phyloP scores from a whole-genome alignment of 441 rosid genomes.

The Erodium trifolium region DNA sequence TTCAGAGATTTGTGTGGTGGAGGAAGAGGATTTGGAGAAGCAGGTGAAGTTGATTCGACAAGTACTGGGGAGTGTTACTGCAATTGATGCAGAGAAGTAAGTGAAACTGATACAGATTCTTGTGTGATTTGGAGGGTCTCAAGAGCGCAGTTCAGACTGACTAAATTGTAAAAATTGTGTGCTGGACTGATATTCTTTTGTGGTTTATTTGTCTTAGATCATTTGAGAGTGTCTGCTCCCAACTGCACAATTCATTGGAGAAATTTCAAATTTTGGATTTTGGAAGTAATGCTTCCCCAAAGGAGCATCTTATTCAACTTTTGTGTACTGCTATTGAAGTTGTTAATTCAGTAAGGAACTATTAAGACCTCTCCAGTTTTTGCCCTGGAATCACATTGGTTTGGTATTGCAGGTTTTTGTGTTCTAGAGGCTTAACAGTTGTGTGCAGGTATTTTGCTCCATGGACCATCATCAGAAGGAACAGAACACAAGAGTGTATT shows the following conservation, averaged over 20 bases:
- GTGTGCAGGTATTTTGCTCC: conserved; percentile 60
- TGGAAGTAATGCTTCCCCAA: conserved; percentile 31
- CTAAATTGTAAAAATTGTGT: neutral
- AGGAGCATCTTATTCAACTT: conserved; percentile 40
- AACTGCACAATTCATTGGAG: conserved; percentile 50
- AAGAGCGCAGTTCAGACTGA: too few relatives aligned
- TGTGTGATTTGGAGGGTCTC: neutral
- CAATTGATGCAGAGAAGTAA: conserved; percentile 60
- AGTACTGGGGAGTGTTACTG: conserved; percentile 49
- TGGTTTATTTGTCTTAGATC: conserved; percentile 45
- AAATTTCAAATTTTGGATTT: conserved; percentile 41
- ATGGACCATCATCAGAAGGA: conserved; percentile 43
- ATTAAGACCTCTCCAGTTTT: neutral
- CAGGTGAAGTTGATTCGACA: conserved; percentile 33
- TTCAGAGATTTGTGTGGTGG: conserved; percentile 13
- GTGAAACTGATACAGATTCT: conserved; percentile 21
- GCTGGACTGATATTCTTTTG: conserved; percentile 14
- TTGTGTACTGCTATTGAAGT: conserved; percentile 46
- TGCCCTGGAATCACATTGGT: neutral
- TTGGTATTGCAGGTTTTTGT: neutral
- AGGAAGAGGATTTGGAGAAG: conserved; percentile 12
- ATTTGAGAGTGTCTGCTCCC: conserved; percentile 50
- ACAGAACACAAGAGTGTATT: conserved; percentile 43
- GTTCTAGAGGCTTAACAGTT: conserved; percentile 15
- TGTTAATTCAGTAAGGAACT: conserved; percentile 46